phyloP scores from a whole-genome alignment of 1,284 basidiomycete species.

The Sparassis latifolia region DNA sequence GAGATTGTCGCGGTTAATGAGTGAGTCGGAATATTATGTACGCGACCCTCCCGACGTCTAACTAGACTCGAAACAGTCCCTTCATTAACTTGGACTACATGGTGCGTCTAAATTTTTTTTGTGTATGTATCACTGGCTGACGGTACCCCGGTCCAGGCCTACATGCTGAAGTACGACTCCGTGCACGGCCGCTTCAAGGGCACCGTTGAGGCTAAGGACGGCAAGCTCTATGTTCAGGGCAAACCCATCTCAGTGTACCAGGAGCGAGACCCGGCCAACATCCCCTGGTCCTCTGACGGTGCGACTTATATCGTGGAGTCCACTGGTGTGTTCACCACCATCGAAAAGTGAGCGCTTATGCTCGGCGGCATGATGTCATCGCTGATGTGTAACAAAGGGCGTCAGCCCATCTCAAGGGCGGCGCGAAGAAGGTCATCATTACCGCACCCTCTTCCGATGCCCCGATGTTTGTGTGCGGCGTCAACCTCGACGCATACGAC shows the following conservation, averaged over 20 bases:
- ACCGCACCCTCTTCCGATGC: conserved; percentile 98
- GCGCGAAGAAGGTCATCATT: conserved; percentile 99
- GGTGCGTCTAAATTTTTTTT: conserved; percentile 36
- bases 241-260: conserved; percentile 76
- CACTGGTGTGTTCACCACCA: conserved; percentile 99
- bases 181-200: conserved; percentile 97
- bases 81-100: conserved; percentile 97
- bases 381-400: conserved; percentile 49
- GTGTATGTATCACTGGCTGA: not conserved
- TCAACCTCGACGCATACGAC: conserved; percentile 95
- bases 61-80: conserved; percentile 44
- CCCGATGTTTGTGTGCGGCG: conserved; percentile 95
- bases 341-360: conserved; percentile 52
- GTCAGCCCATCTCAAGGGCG: conserved; percentile 92
- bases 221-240: conserved; percentile 87
- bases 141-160: conserved; percentile 49
- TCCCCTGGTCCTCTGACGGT: conserved; percentile 78
- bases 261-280: conserved; percentile 86
- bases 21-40: conserved; percentile 38
- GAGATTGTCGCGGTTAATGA: conserved; percentile 88
- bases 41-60: conserved; percentile 8
- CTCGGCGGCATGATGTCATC: not conserved
- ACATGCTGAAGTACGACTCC: conserved; percentile 99
- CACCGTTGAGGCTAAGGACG: conserved; percentile 76
- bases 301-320: conserved; percentile 97